Evolutionary conservation across 129 eudicot species (phyloP).

Genomic region (Logfia minima): DNA sequence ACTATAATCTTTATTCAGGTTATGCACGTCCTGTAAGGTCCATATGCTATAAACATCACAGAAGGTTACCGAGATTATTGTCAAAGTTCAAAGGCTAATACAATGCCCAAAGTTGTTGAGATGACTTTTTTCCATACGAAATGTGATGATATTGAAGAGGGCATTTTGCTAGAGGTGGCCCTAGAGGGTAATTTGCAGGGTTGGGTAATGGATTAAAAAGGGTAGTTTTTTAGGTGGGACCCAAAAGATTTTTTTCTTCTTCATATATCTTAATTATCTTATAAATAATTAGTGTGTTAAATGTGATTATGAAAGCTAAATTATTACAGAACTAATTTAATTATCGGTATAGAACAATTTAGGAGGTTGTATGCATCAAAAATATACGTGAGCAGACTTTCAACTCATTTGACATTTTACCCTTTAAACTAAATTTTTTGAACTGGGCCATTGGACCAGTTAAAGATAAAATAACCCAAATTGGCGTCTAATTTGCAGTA

Average conservation of each 20-base stretch:
- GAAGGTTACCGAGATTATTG: no score
- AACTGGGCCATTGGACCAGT: slow-evolving; percentile 5
- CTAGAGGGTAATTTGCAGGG: no score
- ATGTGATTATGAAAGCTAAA: neutral
- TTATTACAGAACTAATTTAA: no score
- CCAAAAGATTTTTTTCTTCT: no score
- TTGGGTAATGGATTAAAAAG: no score
- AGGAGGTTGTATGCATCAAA: neutral
- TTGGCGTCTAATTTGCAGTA: neutral
- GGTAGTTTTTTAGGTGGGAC: no score
- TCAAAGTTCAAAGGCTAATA: no score
- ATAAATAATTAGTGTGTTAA: neutral
- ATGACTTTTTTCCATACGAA: neutral
- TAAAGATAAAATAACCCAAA: slow-evolving; percentile 3
- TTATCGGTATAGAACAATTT: neutral
- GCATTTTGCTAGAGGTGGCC: no score
- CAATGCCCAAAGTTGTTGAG: neutral
- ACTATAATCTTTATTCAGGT: no score
- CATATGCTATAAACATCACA: no score
- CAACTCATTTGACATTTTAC: neutral
- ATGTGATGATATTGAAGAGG: neutral
- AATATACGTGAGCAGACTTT: neutral
- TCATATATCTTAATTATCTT: neutral
- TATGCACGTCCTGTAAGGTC: no score
- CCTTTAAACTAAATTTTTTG: neutral